Evolutionary conservation across 2,329 filamentous ascomycete species (phyloP), one percentile per base, ranked within the genome.

Genomic region (Aspergillus quadricinctus): DNA sequence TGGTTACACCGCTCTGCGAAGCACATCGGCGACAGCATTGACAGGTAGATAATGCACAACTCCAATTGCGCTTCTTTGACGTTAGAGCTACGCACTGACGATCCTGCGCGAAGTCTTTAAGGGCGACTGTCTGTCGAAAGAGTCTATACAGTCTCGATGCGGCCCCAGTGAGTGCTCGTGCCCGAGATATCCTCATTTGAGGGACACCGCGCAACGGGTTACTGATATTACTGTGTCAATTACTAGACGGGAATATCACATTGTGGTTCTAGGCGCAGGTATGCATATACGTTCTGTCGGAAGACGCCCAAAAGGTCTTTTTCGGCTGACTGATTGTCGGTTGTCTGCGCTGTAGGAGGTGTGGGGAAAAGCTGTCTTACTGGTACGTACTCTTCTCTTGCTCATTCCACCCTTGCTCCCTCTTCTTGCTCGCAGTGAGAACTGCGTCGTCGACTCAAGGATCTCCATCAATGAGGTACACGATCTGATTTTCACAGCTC

Each of bases 361-460:
- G 91, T 96, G 70, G 91, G 91, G 60, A 96, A 96, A 77, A 95
- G 90, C 74, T 95, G 91, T 80, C 80, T 96, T 66, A 96, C 91
- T 74, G 90, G 90, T 94, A 80, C 72, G 79, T 72, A 58, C 40
- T 19, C 58, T 60, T 60, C 52, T 28, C 28, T 43, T 45, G 48
- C 21, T 48, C 10, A 40, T 25, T 57, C 46, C 46, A 66, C 69
- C 49, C 70, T 59, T 11, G 35, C 23, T 14, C 53, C 62, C 17
- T 11, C 5, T 29, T 31, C 6, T 37, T 17, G 14, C 31, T 37
- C 31, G 31, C 31, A 7, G 14, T 17, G 31, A 17, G 19, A 31
- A 48, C 21, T 48, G 35, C 11, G 27, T 23, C 10, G 14, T 17
- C 23, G 6, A 14, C 3, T 46, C 9, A 46, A 46, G 11, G 10